Evolutionary conservation across 1,284 basidiomycete genomes (phyloP).

Genomic region (Apiotrichum laibachii): DNA sequence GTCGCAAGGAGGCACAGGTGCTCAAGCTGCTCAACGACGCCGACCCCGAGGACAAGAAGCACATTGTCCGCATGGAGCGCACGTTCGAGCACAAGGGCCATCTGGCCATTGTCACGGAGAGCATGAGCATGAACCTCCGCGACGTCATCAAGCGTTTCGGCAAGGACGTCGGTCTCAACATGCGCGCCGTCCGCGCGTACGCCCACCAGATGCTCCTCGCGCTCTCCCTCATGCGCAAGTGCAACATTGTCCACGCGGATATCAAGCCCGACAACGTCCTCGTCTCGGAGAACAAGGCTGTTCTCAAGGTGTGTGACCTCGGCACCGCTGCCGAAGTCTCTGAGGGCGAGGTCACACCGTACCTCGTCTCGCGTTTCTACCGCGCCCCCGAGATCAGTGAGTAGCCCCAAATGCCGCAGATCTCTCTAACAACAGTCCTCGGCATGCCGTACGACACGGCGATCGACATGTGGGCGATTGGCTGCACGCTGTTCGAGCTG

Average conservation of each 20-base stretch:
- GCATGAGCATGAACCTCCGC: constrained; percentile 93
- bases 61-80: constrained; percentile 82
- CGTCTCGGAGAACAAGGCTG: constrained; percentile 90
- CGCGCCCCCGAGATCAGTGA: constrained; percentile 97
- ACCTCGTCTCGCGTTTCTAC: constrained; percentile 96
- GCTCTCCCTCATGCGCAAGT: constrained; percentile 78
- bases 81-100: constrained; percentile 98
- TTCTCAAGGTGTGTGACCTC: constrained; percentile 92
- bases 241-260: constrained; percentile 94
- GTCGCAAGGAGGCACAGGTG: constrained; percentile 86
- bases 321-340: constrained; percentile 91
- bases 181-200: constrained; percentile 95
- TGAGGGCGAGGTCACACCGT: constrained; percentile 91
- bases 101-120: constrained; percentile 94
- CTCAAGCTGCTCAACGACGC: constrained; percentile 79
- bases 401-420: constrained; percentile 39
- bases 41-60: constrained; percentile 95
- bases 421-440: constrained; percentile 62
- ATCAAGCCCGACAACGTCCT: constrained; percentile 96
- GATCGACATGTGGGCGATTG: constrained; percentile 95
- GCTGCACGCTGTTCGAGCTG: constrained; percentile 95
- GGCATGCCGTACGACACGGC: constrained; percentile 91
- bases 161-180: constrained; percentile 94
- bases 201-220: constrained; percentile 93
- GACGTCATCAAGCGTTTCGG: constrained; percentile 99